Base-by-base conservation (phyloP, 129 eudicot species). In the Calendula officinalis region DNA sequence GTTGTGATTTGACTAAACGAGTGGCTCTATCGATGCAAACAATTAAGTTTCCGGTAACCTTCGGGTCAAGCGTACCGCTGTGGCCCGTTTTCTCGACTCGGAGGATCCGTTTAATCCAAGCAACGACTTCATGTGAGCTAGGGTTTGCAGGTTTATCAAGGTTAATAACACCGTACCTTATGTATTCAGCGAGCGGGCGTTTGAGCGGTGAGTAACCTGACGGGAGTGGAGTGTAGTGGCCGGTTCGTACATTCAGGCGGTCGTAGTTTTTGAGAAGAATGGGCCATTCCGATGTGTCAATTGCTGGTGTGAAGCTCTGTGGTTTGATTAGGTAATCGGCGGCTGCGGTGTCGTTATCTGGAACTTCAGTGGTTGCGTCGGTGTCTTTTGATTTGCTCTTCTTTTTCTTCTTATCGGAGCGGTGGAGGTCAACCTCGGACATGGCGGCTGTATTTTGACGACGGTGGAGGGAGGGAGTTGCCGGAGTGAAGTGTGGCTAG, bases 201-300 rank as follows among this genome's bases (percentile, higher is more conserved):
- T 86, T 91, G 44, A 91, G 81, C 0, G 97, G 97, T 7, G 97
- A 90, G 79, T 64, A 84, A 3, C 97, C 97, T 1, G 91, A 81
- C 17, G 97, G 95, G n/a, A 90, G 86, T 1, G 97, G 97, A 34
- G 97, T 90, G 82, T 81, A 90, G 83, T 90, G 97, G 0, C 95
- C 97, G 5, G 97, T 90, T 2, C 97, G 86, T 0, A 90, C 88
- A 10, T 90, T 90, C 17, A 90, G 72, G 3, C 83, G 78, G 74
- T 81, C 91, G 78, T 90, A 90, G 82, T 90, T 90, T 39, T 84
- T 90, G 7, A 90, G 76, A 7, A 90, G 83, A 8, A 90, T 90
- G 2, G 97, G 97, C 97, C 97, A 90, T 15, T 86, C 72, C 0
- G 95, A 83, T 0, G 97, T 83, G 57, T 90, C 85, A 8, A 77